Percentiles rank a stretch among this genome's conserved stretches.
Conservation (phyloP, 169 alveolate genomes). For the Babesia caballi region DNA sequence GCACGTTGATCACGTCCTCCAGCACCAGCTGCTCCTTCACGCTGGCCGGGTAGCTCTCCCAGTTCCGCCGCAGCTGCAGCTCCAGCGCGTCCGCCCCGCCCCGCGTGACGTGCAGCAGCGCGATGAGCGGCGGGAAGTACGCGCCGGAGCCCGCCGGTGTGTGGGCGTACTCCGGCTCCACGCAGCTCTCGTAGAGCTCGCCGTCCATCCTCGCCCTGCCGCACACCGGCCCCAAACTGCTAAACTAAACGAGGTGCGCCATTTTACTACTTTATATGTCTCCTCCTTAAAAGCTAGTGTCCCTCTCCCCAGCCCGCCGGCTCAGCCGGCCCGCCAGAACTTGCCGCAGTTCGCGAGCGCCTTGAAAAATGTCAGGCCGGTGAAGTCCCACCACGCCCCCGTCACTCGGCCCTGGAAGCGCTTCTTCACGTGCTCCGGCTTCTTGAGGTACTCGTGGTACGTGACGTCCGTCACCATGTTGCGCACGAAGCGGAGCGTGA, state of each 20-base stretch:
- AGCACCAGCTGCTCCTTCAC: slow-evolving; percentile 41
- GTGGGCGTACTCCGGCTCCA: slow-evolving; percentile 17
- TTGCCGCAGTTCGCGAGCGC: slow-evolving; percentile 21
- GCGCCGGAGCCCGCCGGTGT: neutral
- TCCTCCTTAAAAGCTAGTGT: too few relatives aligned
- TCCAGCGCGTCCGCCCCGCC: slow-evolving; percentile 4
- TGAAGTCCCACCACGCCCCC: slow-evolving; percentile 61
- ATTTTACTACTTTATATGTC: too few relatives aligned
- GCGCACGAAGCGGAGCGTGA: slow-evolving; percentile 75
- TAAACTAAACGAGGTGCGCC: too few relatives aligned
- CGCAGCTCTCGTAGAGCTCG: slow-evolving; percentile 23
- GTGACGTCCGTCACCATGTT: slow-evolving; percentile 85
- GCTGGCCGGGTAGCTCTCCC: slow-evolving; percentile 22
- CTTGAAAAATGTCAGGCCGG: slow-evolving; percentile 6
- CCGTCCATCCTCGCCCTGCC: neutral
- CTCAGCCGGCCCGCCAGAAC: slow-evolving; percentile 46
- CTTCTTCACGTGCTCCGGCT: slow-evolving; percentile 62
- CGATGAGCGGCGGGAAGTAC: slow-evolving; percentile 28
- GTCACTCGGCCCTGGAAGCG: slow-evolving; percentile 46
- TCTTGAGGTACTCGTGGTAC: slow-evolving; percentile 83
- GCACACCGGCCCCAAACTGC: too few relatives aligned
- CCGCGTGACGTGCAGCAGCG: slow-evolving; percentile 1
- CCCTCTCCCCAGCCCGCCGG: too few relatives aligned
- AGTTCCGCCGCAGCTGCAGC: slow-evolving; percentile 8
- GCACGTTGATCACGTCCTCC: slow-evolving; percentile 46